A percentile compares a stretch with the other conserved stretches of the same genome.
Conservation (phyloP, 768 basidiomycete species). For the Cantharellus cinnabarinus region DNA sequence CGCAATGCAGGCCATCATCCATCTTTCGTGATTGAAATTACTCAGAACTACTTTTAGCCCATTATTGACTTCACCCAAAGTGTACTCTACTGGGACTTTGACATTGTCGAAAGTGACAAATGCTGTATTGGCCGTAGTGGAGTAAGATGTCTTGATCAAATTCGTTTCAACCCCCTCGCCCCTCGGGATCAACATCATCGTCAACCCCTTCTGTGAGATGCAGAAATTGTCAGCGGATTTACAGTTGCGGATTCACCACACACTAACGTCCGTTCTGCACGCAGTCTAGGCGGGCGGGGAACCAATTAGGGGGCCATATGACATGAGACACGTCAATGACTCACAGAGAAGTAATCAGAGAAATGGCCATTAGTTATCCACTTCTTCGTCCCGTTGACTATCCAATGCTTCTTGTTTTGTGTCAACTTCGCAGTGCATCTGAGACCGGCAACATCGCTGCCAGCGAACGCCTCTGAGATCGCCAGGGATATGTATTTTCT, state of each 20-base stretch:
- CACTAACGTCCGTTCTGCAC: conserved; percentile 37
- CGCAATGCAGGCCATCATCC: conserved; percentile 60
- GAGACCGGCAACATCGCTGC: conserved; percentile 64
- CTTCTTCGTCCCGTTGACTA: conserved; percentile 91
- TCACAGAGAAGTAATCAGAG: conserved; percentile 30
- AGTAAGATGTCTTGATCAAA: conserved; percentile 85
- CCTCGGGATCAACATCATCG: conserved; percentile 56
- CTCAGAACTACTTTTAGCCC: conserved; percentile 63
- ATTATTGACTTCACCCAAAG: conserved; percentile 60
- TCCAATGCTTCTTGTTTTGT: conserved; percentile 65
- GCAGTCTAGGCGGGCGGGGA: conserved; percentile 17
- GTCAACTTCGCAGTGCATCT: conserved; percentile 56
- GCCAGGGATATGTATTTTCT: conserved; percentile 79
- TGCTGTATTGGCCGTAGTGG: conserved; percentile 65
- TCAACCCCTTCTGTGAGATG: conserved; percentile 32
- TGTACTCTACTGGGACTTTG: conserved; percentile 69
- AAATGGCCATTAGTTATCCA: conserved; percentile 85
- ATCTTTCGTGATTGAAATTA: conserved; percentile 80
- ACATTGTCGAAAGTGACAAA: conserved; percentile 21
- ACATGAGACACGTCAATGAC: conserved; percentile 1
- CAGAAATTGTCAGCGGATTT: background rate
- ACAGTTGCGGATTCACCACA: background rate
- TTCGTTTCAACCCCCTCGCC: conserved; percentile 60
- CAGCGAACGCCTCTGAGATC: conserved; percentile 86
- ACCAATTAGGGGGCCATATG: background rate